These are phyloP conservation scores for Thraustochytrium striatum DNA, from an alignment of 352 stramenopile genomes.

Conservation along the genomic window DNA sequence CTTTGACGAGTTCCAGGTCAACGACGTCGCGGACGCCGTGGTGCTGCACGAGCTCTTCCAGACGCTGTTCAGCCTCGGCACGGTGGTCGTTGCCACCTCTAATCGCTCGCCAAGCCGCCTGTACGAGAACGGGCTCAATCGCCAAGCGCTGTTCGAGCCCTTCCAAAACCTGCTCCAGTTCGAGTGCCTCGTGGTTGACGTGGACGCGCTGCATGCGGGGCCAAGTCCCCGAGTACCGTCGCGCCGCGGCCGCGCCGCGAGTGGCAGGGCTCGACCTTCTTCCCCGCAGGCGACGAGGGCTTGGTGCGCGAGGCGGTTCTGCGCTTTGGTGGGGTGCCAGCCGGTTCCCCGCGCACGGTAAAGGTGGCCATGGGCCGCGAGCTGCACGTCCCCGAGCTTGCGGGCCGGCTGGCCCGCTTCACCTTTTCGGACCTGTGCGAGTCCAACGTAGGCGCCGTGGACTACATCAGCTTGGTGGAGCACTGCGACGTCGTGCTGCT, in stretches of 20 bases:
- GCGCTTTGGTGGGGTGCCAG: not conserved
- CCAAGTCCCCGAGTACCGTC: not conserved
- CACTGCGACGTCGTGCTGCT: slow-evolving; percentile 82
- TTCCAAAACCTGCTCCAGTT: slow-evolving; percentile 86
- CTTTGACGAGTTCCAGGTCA: slow-evolving; percentile 98
- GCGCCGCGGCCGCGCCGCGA: not conserved
- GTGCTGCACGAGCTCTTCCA: slow-evolving; percentile 91
- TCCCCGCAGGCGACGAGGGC: not conserved
- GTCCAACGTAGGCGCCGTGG: slow-evolving; percentile 80
- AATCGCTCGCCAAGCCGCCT: slow-evolving; percentile 86
- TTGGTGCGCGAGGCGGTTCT: not conserved
- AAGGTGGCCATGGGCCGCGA: not conserved
- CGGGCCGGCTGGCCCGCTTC: not conserved
- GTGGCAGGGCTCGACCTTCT: not conserved
- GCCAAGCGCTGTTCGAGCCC: slow-evolving; percentile 89
- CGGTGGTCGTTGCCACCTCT: slow-evolving; percentile 90
- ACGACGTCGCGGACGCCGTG: slow-evolving; percentile 91
- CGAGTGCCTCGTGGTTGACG: slow-evolving; percentile 72
- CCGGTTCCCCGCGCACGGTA: not conserved
- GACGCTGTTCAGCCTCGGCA: slow-evolving; percentile 75
- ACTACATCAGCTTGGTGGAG: slow-evolving; percentile 84
- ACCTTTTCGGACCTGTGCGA: slow-evolving; percentile 90
- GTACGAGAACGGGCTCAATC: slow-evolving; percentile 90
- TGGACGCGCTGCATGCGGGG: no score
- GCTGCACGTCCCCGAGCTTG: not conserved